Base-by-base conservation (phyloP, 768 basidiomycete genomes). In the Pisolithus microcarpus region DNA sequence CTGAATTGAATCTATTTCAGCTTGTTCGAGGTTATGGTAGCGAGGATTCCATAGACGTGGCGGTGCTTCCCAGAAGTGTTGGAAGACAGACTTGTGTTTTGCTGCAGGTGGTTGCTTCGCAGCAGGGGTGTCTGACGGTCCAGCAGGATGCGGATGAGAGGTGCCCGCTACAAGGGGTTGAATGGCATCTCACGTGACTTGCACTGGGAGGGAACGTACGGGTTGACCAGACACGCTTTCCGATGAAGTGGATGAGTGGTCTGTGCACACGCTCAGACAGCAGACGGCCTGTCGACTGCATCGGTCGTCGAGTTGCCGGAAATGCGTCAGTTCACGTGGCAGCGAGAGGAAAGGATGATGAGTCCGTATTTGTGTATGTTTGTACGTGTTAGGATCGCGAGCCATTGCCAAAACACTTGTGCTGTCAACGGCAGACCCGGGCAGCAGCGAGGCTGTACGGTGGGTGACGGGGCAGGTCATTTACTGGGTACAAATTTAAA, bases 41-140 rank as follows among this genome's bases (percentile, higher is more conserved):
- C 66, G 72, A 13, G 78, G 76, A 47, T 66, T 72, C 82, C 81
- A 84, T 55, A 80, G 72, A 44, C 75, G 72, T 8, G 72, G 60
- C 0, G 87, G 86, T 4, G 81, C 82, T 46, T 87, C 77, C 87
- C 87, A 88, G 62, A 79, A 85, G 38, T 74, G 80, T 58, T 40
- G 61, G 58, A 70, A 75, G 66, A 36, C 58, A 46, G 30, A 36
- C 7, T 57, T 51, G 13, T 34, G 34, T 10, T 53, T 57, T 8
- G 26, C 7, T 26, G 46, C 26, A 21, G 26, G 23, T 24, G 48
- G 11, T 10, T 47, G 4, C 19, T 49, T 38, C 13, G 21, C 18
- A 34, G 39, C 19, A 37, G 43, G 67, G 19, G 40, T 18, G 40
- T 5, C 21, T 11, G 40, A 7, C 59, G 44, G 65, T 56, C 47